Base-by-base conservation (phyloP, 352 stramenopile species). In the Pythium rhizo-oryzae region DNA sequence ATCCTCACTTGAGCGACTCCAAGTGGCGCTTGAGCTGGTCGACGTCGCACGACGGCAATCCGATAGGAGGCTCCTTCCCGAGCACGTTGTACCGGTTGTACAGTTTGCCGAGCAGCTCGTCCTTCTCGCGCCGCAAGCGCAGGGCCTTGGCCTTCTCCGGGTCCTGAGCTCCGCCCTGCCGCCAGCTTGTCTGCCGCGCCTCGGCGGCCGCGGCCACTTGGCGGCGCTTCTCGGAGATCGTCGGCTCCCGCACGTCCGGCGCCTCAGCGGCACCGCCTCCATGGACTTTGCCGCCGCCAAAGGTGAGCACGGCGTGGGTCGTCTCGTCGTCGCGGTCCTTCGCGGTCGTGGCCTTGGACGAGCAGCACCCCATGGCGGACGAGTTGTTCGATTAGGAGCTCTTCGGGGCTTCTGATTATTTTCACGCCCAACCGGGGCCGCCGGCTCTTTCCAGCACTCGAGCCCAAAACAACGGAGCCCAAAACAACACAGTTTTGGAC, bases 61-160 rank as follows among this genome's bases (percentile, higher is more conserved):
- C 89, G 57, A 96, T 94, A 15, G 89, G 87, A 56, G 86, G 78
- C 41, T 96, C 89, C 49, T 86, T 81, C 8, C 86, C 85, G 56
- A 94, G 71, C 51, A 65, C 78, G n/a, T 78, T 79, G 76, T 96
- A 96, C 35, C 79, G 67, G 64, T 90, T 92, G 66, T 87, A 85
- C 59, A 96, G 87, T 59, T 76, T 89, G n/a, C 84, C 87, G 6
- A 96, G 69, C 19, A 96, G 74, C 21, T 96, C 89, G 54, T 96
- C 89, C 66, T 96, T 96, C 49, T 92, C 80, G 33, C 87, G 87
- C 13, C 89, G 85, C 33, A 90, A 62, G 2, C 75, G 75, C 51
- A 95, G 75, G 18, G 69, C 79, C 47, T 80, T 82, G 57, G 84
- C 84, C 65, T 94, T 93, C 23, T 87, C 77, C 4, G 82, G 74